Evolutionary conservation across 345 rosid species (phyloP), one percentile per base, ranked within the genome.

Genomic region (Conringia planisiliqua): DNA sequence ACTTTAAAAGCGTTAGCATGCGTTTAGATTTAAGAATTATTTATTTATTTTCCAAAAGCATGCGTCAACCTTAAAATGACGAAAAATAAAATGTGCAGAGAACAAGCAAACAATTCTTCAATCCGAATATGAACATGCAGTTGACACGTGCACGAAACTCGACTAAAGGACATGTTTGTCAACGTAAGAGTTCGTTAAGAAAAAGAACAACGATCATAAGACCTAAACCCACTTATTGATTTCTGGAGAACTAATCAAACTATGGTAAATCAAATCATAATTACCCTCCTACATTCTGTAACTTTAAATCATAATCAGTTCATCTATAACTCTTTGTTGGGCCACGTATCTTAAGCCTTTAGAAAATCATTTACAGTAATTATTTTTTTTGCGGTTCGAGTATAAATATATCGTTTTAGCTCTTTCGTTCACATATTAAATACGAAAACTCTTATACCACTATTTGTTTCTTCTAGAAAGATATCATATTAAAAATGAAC

Each of bases 131-230:
- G 36, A 61, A 44, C 66, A n/a, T 55, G 67, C 67, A 44, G 27
- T 55, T 54, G 80, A 76, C 80, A 76, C 80, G 75, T 76, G 80
- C 70, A 69, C 32, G 64, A 20, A 68, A 38, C 27, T 76, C 57
- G 70, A 54, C 13, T 43, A 13, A 42, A 10, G 44, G 12, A 51
- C 40, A 52, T 68, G 3, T 24, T 29, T 42, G 79, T 68, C 79
- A 75, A 69, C 63, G 63, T 68, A n/a, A 29, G 43, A 26, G 47
- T 43, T 68, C 11, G 56, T 68, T 29, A 9, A 20, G 10, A n/a
- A 52, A 60, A 68, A 24, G 12, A 62, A 24, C 40, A 68, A 76
- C 47, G 17, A 40, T 75, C 57, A 50, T 48, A 68, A 40, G n/a
- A 13, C 30, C 35, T 64, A 64, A 40, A 30, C 48, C 63, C 43